Conservation (phyloP, 352 stramenopile species). For the Peronospora destructor region DNA sequence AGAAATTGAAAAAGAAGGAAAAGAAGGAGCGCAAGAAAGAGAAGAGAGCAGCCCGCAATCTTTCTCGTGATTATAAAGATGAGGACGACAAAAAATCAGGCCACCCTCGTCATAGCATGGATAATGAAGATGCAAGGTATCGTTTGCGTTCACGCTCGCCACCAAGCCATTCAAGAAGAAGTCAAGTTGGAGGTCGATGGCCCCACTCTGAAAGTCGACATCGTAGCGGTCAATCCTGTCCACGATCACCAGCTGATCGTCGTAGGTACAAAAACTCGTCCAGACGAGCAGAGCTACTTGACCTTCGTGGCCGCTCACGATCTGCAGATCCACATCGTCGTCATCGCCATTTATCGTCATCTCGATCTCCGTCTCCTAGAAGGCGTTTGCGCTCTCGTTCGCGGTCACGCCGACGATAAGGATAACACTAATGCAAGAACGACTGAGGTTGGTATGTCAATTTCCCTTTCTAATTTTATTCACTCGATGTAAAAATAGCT, state of each 20-base stretch:
- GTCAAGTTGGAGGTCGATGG: slow-evolving; percentile 1
- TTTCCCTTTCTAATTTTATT: slow-evolving; percentile 19
- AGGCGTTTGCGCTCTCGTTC: slow-evolving; percentile 21
- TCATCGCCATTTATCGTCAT: slow-evolving; percentile 20
- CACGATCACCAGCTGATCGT: slow-evolving; percentile 14
- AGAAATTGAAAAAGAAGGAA: slow-evolving; percentile 62
- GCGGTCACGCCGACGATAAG: slow-evolving; percentile 13
- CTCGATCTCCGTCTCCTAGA: slow-evolving; percentile 9
- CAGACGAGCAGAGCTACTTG: slow-evolving; percentile 1
- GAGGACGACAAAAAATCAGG: slow-evolving; percentile 9
- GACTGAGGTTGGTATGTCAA: background rate
- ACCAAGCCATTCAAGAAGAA: slow-evolving; percentile 4
- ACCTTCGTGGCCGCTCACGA: slow-evolving; percentile 11
- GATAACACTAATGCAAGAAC: background rate
- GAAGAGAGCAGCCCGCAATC: slow-evolving; percentile 19
- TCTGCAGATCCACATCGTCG: slow-evolving; percentile 6
- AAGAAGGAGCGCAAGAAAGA: slow-evolving; percentile 49
- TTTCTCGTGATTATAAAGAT: slow-evolving; percentile 5
- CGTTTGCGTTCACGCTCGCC: slow-evolving; percentile 18
- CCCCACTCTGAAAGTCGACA: slow-evolving; percentile 15
- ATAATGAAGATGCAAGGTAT: slow-evolving; percentile 6
- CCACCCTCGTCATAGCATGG: slow-evolving; percentile 1
- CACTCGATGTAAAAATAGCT: slow-evolving; percentile 6
- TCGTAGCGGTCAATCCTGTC: slow-evolving; percentile 16
- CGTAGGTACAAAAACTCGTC: slow-evolving; percentile 9